Conservation (phyloP, 1,139 yeast species). For the Casaregolazyma lundiana region DNA sequence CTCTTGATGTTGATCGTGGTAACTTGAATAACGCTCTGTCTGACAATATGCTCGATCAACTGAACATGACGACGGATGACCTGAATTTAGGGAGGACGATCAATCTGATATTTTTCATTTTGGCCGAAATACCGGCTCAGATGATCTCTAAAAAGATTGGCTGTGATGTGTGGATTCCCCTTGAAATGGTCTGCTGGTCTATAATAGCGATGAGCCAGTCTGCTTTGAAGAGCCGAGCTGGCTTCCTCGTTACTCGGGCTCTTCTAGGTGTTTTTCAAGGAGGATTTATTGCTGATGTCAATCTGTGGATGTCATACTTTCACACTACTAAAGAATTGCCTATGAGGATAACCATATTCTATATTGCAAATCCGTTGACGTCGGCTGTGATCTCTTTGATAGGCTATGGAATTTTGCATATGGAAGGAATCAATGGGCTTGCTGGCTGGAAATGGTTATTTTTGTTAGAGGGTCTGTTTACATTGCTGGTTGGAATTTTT, state of each 20-base stretch:
- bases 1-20: constrained; percentile 49
- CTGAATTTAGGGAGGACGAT: constrained; percentile 46
- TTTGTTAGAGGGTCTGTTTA: constrained; percentile 50
- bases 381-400: constrained; percentile 35
- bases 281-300: constrained; percentile 51
- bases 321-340: constrained; percentile 47
- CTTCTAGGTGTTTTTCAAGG: constrained; percentile 48
- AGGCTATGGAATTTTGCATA: constrained; percentile 43
- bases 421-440: constrained; percentile 45
- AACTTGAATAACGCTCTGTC: constrained; percentile 49
- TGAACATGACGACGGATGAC: constrained; percentile 44
- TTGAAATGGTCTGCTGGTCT: constrained; percentile 48
- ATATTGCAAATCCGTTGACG: constrained; percentile 26
- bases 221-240: constrained; percentile 35
- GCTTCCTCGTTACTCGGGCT: constrained; percentile 42
- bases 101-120: constrained; percentile 40
- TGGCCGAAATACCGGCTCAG: constrained; percentile 52
- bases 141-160: constrained; percentile 48
- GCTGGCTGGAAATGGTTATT: constrained; percentile 60
- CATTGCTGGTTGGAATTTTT: constrained; percentile 46
- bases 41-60: constrained; percentile 44
- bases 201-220: constrained; percentile 45
- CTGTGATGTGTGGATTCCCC: constrained; percentile 51
- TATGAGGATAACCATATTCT: constrained; percentile 45
- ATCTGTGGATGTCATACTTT: constrained; percentile 49